A percentile compares a stretch with the other conserved stretches of the same genome.
Conservation (phyloP, 495 filamentous ascomycete species). For the Letharia lupina region DNA sequence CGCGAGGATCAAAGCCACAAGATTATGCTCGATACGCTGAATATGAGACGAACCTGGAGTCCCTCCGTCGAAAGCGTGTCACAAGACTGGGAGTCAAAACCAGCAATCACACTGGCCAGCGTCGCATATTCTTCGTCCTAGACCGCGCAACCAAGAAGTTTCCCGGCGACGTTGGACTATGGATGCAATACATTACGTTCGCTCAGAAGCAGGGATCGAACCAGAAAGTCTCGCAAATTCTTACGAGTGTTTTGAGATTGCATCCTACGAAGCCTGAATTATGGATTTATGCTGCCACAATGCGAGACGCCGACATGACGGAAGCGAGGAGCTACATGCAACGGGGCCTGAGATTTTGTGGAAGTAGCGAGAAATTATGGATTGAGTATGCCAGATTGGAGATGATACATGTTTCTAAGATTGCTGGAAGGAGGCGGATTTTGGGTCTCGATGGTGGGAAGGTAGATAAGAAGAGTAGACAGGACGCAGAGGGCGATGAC, state of each 20-base stretch:
- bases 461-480: slow-evolving; percentile 37
- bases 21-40: slow-evolving; percentile 81
- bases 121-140: slow-evolving; percentile 78
- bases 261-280: slow-evolving; percentile 76
- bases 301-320: slow-evolving; percentile 68
- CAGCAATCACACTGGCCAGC: slow-evolving; percentile 56
- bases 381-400: slow-evolving; percentile 85
- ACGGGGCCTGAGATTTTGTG: slow-evolving; percentile 80
- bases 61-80: slow-evolving; percentile 70
- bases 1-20: slow-evolving; percentile 59
- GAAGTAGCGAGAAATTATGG: slow-evolving; percentile 62
- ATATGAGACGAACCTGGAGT: slow-evolving; percentile 87
- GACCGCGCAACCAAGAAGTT: slow-evolving; percentile 83
- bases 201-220: slow-evolving; percentile 64
- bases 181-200: slow-evolving; percentile 87
- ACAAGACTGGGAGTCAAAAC: slow-evolving; percentile 66
- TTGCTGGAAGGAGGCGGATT: slow-evolving; percentile 61
- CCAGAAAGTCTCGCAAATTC: slow-evolving; percentile 69
- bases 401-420: slow-evolving; percentile 79
- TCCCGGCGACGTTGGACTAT: slow-evolving; percentile 71
- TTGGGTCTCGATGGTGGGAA: slow-evolving; percentile 55
- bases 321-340: slow-evolving; percentile 81
- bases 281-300: slow-evolving; percentile 86
- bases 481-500: slow-evolving; percentile 36
- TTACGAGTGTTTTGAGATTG: slow-evolving; percentile 69